These are phyloP conservation scores for Salix exigua DNA, from an alignment of 345 rosid species.

Conservation along the genomic window DNA sequence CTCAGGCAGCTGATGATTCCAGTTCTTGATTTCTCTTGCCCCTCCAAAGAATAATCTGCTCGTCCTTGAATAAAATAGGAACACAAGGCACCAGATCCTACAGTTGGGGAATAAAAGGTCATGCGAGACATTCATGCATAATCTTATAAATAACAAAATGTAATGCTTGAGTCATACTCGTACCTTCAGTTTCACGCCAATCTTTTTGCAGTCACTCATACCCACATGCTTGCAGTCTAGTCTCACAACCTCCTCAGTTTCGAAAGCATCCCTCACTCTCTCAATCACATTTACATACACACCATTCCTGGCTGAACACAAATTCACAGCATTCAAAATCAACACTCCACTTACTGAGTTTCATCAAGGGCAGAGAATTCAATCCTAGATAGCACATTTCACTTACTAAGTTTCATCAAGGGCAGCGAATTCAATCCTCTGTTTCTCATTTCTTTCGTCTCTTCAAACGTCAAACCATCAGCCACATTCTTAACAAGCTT, in stretches of 20 bases:
- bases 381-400: conserved; percentile 25
- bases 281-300: conserved; percentile 76
- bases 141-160: background rate
- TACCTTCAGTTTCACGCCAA: conserved; percentile 79
- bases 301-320: conserved; percentile 77
- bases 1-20: background rate
- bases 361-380: conserved; percentile 51
- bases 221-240: conserved; percentile 80
- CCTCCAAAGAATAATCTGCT: conserved; percentile 82
- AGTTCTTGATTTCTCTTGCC: conserved; percentile 36
- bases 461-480: conserved; percentile 77
- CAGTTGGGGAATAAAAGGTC: conserved; percentile 18
- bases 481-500: conserved; percentile 69
- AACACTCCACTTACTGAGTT: conserved; percentile 43
- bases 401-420: conserved; percentile 72
- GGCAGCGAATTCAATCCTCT: conserved; percentile 56
- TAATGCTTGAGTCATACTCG: background rate
- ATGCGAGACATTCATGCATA: background rate
- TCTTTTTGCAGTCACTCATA: conserved; percentile 75
- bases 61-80: conserved; percentile 82
- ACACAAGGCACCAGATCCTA: conserved; percentile 86
- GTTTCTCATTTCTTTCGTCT: conserved; percentile 78
- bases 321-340: background rate
- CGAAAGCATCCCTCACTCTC: conserved; percentile 60
- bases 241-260: conserved; percentile 65